Evolutionary conservation across 2,329 filamentous ascomycete species (phyloP).

Genomic region (Neofusicoccum sp.): DNA sequence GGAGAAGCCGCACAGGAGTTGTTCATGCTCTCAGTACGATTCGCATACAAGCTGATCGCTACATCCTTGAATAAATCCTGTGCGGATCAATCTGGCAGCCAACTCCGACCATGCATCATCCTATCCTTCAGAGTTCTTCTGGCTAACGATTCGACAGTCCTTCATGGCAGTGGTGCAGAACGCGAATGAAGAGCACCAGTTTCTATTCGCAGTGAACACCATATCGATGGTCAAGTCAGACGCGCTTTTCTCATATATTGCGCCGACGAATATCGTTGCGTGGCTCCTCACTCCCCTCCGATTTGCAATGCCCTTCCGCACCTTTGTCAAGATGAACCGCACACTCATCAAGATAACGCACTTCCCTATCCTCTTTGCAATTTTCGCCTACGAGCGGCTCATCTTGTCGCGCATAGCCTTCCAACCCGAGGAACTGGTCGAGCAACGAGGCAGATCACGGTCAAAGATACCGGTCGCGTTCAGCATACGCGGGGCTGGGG

Average conservation of each 20-base stretch:
- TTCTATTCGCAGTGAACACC: slow-evolving; percentile 92
- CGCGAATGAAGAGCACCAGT: slow-evolving; percentile 86
- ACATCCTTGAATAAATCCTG: too few relatives aligned
- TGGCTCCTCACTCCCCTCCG: slow-evolving; percentile 84
- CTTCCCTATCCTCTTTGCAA: slow-evolving; percentile 79
- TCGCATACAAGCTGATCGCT: too few relatives aligned
- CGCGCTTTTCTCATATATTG: slow-evolving; percentile 88
- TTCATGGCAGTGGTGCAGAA: slow-evolving; percentile 96
- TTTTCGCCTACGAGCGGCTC: slow-evolving; percentile 82
- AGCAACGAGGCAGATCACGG: slow-evolving; percentile 62
- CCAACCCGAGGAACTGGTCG: slow-evolving; percentile 82
- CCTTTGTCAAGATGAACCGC: slow-evolving; percentile 85
- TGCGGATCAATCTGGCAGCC: too few relatives aligned
- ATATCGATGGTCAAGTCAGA: slow-evolving; percentile 99
- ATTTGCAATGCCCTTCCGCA: slow-evolving; percentile 73
- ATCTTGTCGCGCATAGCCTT: slow-evolving; percentile 74
- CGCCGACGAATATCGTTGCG: slow-evolving; percentile 85
- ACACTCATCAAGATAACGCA: slow-evolving; percentile 88
- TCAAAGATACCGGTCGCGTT: slow-evolving; percentile 47
- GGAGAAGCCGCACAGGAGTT: too few relatives aligned
- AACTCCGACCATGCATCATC: too few relatives aligned
- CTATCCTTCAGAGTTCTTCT: slow-evolving; percentile 44
- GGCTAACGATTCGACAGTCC: slow-evolving; percentile 51
- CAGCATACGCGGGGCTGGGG: slow-evolving; percentile 39
- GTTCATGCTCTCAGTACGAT: too few relatives aligned